Conservation (phyloP, 352 stramenopile species). For the Globisporangium ultimum region DNA sequence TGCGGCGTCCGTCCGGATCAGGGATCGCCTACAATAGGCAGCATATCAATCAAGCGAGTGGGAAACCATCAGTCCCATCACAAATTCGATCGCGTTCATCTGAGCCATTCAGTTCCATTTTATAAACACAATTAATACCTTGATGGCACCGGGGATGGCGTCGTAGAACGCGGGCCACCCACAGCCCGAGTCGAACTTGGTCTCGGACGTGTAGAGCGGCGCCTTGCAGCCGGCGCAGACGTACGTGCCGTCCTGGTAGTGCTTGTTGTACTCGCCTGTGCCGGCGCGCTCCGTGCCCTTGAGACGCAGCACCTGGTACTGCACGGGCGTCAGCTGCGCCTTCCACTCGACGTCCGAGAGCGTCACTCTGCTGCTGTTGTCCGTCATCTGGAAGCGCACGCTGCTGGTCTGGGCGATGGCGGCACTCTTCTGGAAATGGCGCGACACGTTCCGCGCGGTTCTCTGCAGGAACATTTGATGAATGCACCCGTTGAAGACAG, state of each 20-base stretch:
- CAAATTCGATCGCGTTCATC: too few relatives aligned
- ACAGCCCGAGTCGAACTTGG: slow-evolving; percentile 90
- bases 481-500: background rate
- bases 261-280: slow-evolving; percentile 89
- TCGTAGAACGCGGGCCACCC: slow-evolving; percentile 91
- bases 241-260: slow-evolving; percentile 83
- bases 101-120: background rate
- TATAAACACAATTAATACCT: slow-evolving; percentile 26
- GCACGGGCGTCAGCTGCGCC: slow-evolving; percentile 60
- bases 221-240: slow-evolving; percentile 86
- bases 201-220: slow-evolving; percentile 83
- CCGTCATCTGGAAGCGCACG: slow-evolving; percentile 43
- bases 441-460: slow-evolving; percentile 11
- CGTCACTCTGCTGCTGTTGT: slow-evolving; percentile 17
- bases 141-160: slow-evolving; percentile 84
- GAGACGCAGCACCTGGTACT: slow-evolving; percentile 87
- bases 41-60: background rate
- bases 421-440: slow-evolving; percentile 6
- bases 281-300: slow-evolving; percentile 89
- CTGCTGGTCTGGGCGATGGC: background rate
- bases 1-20: slow-evolving; percentile 69
- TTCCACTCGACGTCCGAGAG: slow-evolving; percentile 84
- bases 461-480: background rate
- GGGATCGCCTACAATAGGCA: slow-evolving; percentile 38
- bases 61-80: background rate